Evolutionary conservation across 495 filamentous ascomycete genomes (phyloP), one percentile per base, ranked within the genome.

Genomic region (Penicillium manginii): DNA sequence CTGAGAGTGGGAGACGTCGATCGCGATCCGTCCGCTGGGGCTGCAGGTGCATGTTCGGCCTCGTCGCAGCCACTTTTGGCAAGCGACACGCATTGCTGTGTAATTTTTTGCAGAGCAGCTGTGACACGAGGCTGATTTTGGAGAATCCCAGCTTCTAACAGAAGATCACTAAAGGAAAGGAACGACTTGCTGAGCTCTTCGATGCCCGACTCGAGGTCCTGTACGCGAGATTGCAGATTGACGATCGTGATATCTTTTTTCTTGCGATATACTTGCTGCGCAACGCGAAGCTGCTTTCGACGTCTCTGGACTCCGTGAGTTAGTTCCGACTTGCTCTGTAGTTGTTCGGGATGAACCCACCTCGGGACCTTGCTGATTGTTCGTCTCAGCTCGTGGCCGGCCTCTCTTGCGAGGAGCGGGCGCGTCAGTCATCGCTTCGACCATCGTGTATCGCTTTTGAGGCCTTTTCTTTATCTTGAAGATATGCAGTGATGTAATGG

Each of bases 201-300:
- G 65, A 92, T 88, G n/a, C 83, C 81, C 12, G 76, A 75, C 58
- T 88, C 84, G 17, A 96, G 78, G 39, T 84, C 81, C 48, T 86
- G 73, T 18, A 92, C 89, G 49, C 85, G 81, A 39, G 80, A 80
- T 62, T 91, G 88, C 15, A 96, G 78, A 14, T 86, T 86, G 32
- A 80, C 80, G 57, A 96, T 93, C 0, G 91, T 91, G 43, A 81
- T 90, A 64, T 96, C 91, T 70, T 96, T 96, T 19, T 91, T 84
- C 63, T 88, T 83, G 18, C 91, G 86, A 70, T 96, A 96, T 7
- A 91, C 91, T 55, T 91, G 82, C 63, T 96, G 91, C 9, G 91
- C 91, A 52, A 94, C 81, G 35, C 91, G 86, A 55, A 96, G 92
- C 72, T 96, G 91, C 19, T 88, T 93, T 58, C 91, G 84, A 51